Evolutionary conservation across 495 filamentous ascomycete species (phyloP).

Genomic region (Penicillium cataractarum): DNA sequence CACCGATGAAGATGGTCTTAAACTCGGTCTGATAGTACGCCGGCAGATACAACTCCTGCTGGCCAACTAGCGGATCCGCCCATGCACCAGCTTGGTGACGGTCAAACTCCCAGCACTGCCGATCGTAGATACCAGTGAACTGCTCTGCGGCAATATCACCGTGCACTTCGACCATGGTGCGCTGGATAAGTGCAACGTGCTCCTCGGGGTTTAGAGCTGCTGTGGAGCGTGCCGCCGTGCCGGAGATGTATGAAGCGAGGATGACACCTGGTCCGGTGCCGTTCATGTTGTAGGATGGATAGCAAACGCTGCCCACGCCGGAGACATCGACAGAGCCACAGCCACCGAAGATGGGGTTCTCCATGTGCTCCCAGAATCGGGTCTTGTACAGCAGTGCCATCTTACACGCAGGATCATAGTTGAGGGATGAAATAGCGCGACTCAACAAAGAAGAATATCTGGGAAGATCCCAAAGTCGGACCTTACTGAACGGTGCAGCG

Average conservation of each 20-base stretch:
- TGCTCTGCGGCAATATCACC: conserved; percentile 57
- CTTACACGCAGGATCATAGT: conserved; percentile 64
- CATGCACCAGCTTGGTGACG: conserved; percentile 56
- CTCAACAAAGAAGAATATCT: conserved; percentile 53
- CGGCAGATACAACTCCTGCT: conserved; percentile 68
- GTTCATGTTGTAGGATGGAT: conserved; percentile 67
- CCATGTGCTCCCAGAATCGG: conserved; percentile 70
- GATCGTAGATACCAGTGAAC: conserved; percentile 61
- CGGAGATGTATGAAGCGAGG: conserved; percentile 59
- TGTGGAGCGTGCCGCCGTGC: conserved; percentile 48
- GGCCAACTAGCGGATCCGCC: conserved; percentile 58
- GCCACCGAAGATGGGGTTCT: conserved; percentile 63
- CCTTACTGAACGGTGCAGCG: conserved; percentile 62
- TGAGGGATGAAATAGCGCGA: conserved; percentile 63
- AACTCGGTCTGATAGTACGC: conserved; percentile 71
- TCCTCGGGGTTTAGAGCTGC: conserved; percentile 51
- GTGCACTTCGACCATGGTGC: conserved; percentile 64
- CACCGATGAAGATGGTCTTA: conserved; percentile 68
- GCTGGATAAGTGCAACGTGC: conserved; percentile 57
- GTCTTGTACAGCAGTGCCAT: conserved; percentile 64
- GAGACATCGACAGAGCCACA: conserved; percentile 62
- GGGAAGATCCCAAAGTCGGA: conserved; percentile 57
- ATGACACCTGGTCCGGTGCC: conserved; percentile 62
- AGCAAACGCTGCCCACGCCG: conserved; percentile 62
- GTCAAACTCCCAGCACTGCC: conserved; percentile 63